Base-by-base conservation (phyloP, 257 asterid species). In the Solanum medicagineum region DNA sequence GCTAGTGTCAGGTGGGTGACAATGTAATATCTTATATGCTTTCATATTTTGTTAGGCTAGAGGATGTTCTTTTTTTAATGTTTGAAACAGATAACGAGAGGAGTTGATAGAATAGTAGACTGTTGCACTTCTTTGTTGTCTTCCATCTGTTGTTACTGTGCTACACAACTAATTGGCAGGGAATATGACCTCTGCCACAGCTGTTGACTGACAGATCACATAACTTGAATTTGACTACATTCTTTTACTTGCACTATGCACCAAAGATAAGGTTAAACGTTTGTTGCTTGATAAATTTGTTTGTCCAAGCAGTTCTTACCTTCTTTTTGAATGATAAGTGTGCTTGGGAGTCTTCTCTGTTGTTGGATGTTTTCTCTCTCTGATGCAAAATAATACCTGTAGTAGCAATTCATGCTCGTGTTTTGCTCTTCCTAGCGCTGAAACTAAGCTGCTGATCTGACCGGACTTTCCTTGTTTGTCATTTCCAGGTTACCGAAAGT, bases 401-500 rank as follows among this genome's bases (percentile, higher is more conserved):
- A 26, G 47, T 51, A 24, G 20, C 63, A 0, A 42, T 51, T 57
- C 65, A 9, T 79, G 29, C 49, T 53, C 53, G 63, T 77, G 5
- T 49, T 22, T 45, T 8, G 7, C 62, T 75, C 44, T 4, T 75
- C 83, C 26, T 77, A 26, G 6, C 4, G 63, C 11, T 29, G 24
- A 53, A 26, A 26, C 49, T 26, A 26, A 26, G 47, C 14, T 19
- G 24, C 16, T 60, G 10, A 45, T 12, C 20, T 82, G 85, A 82
- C 19, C 24, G 44, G 75, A 4, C 59, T 45, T 82, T 22, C 26
- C 17, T 80, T 16, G 62, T 32, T 11, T 62, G 56, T 63, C 65
- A 45, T 66, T 45, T 82, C 51, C 96, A 97, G 99, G 99, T 97
- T 26, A 97, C 99, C 15, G 98, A 97, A 86, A 94, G 98, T 87